A percentile compares a stretch with the other conserved stretches of the same genome.
Evolutionary conservation across 495 filamentous ascomycete genomes (phyloP).

Genomic region (Viridothelium virens): DNA sequence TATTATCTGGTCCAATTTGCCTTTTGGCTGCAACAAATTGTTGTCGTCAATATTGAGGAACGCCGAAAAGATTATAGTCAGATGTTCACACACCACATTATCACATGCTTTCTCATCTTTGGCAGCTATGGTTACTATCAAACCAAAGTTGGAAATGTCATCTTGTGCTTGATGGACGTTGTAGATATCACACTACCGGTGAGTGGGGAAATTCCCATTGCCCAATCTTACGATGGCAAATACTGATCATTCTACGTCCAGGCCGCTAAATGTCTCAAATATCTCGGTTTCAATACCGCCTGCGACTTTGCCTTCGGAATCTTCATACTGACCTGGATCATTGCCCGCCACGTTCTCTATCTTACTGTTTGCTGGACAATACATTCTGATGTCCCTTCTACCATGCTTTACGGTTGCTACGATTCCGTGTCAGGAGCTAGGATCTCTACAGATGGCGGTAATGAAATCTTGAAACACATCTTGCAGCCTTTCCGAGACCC

Average conservation of each 20-base stretch:
- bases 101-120: constrained; percentile 74
- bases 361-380: constrained; percentile 69
- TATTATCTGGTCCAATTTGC: constrained; percentile 88
- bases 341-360: constrained; percentile 77
- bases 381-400: constrained; percentile 56
- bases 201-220: constrained; percentile 31
- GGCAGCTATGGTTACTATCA: constrained; percentile 75
- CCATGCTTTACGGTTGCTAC: constrained; percentile 67
- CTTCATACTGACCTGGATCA: constrained; percentile 80
- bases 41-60: constrained; percentile 91
- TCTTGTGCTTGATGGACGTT: constrained; percentile 87
- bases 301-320: constrained; percentile 82
- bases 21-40: constrained; percentile 90
- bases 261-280: constrained; percentile 93
- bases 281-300: constrained; percentile 61
- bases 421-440: constrained; percentile 42
- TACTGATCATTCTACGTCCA: constrained; percentile 32
- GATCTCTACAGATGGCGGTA: constrained; percentile 48
- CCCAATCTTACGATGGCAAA: too few relatives aligned
- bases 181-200: constrained; percentile 85
- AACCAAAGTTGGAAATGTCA: constrained; percentile 78
- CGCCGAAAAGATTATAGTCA: constrained; percentile 89
- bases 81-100: constrained; percentile 91
- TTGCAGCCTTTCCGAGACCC: constrained; percentile 61
- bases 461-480: constrained; percentile 51